Conservation (phyloP, 2,329 filamentous ascomycete genomes). For the Xenoacremonium recifei region DNA sequence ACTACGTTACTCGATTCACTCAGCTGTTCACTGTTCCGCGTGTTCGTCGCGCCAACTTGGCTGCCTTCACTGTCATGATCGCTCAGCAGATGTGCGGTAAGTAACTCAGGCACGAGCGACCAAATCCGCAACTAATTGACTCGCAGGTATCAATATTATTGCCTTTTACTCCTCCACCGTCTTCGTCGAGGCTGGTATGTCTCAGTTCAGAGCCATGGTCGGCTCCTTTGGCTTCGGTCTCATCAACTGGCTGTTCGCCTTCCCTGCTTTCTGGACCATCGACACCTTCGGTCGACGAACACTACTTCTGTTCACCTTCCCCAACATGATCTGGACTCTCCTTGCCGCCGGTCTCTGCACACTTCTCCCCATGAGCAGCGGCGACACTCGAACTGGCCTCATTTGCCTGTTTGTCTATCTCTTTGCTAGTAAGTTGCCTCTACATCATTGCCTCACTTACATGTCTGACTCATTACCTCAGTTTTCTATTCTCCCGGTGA, state of each 20-base stretch:
- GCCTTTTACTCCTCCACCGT: constrained; percentile 70
- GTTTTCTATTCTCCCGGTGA: constrained; percentile 65
- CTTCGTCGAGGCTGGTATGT: constrained; percentile 56
- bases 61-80: constrained; percentile 79
- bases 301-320: constrained; percentile 64
- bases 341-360: constrained; percentile 42
- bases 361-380: constrained; percentile 31
- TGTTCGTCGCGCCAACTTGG: constrained; percentile 68
- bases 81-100: constrained; percentile 59
- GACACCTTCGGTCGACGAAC: constrained; percentile 64
- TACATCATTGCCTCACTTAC: too few species aligned
- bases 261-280: constrained; percentile 64
- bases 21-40: constrained; percentile 69
- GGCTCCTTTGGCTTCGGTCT: constrained; percentile 50
- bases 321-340: constrained; percentile 61
- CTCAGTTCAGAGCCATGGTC: constrained; percentile 49
- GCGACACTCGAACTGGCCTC: constrained; percentile 46
- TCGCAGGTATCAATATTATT: constrained; percentile 61
- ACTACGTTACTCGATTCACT: constrained; percentile 47
- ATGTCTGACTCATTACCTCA: too few species aligned
- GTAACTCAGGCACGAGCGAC: not conserved
- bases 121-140: not conserved
- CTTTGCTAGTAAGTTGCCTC: too few species aligned
- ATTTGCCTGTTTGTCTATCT: constrained; percentile 64
- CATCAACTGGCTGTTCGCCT: constrained; percentile 65